phyloP scores from a whole-genome alignment of 2,329 filamentous ascomycete genomes.

The Monilinia laxa region DNA sequence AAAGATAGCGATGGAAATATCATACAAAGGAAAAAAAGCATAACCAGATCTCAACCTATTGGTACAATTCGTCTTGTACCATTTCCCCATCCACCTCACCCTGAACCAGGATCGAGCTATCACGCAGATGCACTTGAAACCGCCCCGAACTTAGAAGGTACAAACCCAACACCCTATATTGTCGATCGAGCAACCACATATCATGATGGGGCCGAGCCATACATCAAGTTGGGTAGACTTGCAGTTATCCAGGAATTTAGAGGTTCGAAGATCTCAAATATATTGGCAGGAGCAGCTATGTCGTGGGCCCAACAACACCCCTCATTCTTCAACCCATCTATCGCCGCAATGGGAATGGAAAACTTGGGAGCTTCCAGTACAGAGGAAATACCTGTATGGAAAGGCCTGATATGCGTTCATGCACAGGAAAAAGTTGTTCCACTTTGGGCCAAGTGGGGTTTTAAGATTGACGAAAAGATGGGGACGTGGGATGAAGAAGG shows the following conservation, averaged over 20 bases:
- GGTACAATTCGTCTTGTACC: conserved; percentile 57
- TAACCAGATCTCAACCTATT: conserved; percentile 41
- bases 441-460: conserved; percentile 72
- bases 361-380: conserved; percentile 44
- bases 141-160: neutral
- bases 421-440: conserved; percentile 66
- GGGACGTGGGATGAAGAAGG: conserved; percentile 82
- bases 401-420: conserved; percentile 75
- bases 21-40: conserved; percentile 46
- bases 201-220: conserved; percentile 67
- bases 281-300: conserved; percentile 66
- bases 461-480: conserved; percentile 69
- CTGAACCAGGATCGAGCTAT: conserved; percentile 45
- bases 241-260: conserved; percentile 59
- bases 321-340: conserved; percentile 49
- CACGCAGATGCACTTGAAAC: conserved; percentile 31
- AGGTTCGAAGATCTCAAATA: conserved; percentile 60
- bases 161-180: conserved; percentile 29
- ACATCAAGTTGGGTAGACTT: conserved; percentile 78
- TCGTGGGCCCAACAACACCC: conserved; percentile 65
- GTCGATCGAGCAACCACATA: conserved; percentile 46
- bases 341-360: conserved; percentile 48
- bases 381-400: conserved; percentile 58
- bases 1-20: conserved; percentile 47
- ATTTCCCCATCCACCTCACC: conserved; percentile 56